Evolutionary conservation across 2,329 filamentous ascomycete species (phyloP).

Genomic region (Ophiostoma pallidulum): DNA sequence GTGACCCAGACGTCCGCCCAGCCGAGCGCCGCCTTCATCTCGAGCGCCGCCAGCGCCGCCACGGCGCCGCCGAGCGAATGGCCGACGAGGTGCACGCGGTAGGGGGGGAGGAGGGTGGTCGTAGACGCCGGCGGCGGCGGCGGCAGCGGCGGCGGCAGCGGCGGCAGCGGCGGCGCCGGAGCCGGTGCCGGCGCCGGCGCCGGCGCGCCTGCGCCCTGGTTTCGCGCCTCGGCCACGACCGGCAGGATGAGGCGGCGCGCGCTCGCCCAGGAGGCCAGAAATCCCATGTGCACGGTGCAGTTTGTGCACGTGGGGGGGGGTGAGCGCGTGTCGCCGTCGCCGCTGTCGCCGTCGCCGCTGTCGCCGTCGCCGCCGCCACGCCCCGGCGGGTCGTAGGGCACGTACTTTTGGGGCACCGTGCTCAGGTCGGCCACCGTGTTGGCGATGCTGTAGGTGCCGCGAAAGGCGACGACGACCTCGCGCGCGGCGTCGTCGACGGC

Average conservation of each 20-base stretch:
- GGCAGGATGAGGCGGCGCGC: constrained; percentile 62
- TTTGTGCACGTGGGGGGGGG: constrained; percentile 59
- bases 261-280: constrained; percentile 73
- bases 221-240: constrained; percentile 50
- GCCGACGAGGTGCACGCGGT: constrained; percentile 70
- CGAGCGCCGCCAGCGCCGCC: constrained; percentile 74
- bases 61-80: constrained; percentile 92
- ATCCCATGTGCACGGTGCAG: constrained; percentile 89
- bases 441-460: constrained; percentile 87
- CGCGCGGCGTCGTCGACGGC: constrained; percentile 61
- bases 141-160: too few relatives aligned
- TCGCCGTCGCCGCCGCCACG: constrained; percentile 23
- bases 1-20: constrained; percentile 65
- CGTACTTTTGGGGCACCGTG: constrained; percentile 80
- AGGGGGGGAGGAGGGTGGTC: too few relatives aligned
- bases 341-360: constrained; percentile 4
- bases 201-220: neutral
- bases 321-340: neutral
- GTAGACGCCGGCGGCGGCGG: too few relatives aligned
- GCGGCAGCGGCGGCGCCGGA: too few relatives aligned
- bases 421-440: constrained; percentile 88
- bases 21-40: constrained; percentile 62
- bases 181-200: too few relatives aligned
- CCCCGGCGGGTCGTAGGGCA: constrained; percentile 64
- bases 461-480: constrained; percentile 72